Evolutionary conservation across 148 eudicot genomes (phyloP).

Genomic region (Heliosperma pusillum): DNA sequence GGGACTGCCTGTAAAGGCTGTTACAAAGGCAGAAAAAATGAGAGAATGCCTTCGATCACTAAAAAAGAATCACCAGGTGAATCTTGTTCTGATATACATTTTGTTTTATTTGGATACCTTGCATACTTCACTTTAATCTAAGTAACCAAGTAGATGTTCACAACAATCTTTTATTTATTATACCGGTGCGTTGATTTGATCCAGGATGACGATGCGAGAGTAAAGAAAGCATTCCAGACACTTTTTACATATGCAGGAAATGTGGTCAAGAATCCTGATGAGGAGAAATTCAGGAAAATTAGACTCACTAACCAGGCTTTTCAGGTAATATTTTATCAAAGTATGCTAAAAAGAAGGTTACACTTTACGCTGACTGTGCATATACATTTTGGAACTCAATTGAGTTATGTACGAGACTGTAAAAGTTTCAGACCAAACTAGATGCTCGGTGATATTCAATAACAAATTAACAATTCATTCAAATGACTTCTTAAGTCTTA

Average conservation of each 20-base stretch:
- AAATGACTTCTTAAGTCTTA: not conserved
- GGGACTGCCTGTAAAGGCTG: conserved; percentile 77
- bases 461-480: not conserved
- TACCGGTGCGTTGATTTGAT: not conserved
- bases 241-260: conserved; percentile 79
- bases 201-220: conserved; percentile 91
- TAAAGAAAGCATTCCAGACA: conserved; percentile 90
- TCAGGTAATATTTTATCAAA: conserved; percentile 54
- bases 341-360: not conserved
- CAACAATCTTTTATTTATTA: not conserved
- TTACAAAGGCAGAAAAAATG: conserved; percentile 90
- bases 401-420: not conserved
- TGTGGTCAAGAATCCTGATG: conserved; percentile 82
- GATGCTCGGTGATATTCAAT: no score
- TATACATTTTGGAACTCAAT: not conserved
- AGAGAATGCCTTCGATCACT: conserved; percentile 91
- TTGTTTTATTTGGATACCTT: not conserved
- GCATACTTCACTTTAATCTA: not conserved
- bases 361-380: no score
- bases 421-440: no score
- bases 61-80: conserved; percentile 84
- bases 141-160: not conserved
- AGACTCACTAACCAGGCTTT: conserved; percentile 82
- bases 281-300: conserved; percentile 93
- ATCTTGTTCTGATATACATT: not conserved